A percentile compares a stretch with the other conserved stretches of the same genome.
Conservation (phyloP, 192 early-diverging fungal species). For the Backusella liffmaniae region DNA sequence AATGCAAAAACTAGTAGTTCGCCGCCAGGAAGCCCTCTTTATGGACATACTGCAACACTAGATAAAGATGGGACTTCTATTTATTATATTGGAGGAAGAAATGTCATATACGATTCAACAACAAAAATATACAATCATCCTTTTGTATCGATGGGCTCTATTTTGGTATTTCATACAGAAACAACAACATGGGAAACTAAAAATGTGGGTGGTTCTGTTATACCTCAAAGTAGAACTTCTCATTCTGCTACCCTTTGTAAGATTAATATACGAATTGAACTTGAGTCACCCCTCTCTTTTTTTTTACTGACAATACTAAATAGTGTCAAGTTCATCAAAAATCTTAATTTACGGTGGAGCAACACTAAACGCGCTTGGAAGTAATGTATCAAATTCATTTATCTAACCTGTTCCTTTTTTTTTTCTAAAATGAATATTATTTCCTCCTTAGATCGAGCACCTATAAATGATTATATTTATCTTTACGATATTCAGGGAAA, state of each 20-base stretch:
- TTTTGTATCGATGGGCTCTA: background rate
- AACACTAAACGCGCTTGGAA: background rate
- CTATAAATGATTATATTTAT: slow-evolving; percentile 1
- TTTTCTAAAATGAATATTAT: background rate
- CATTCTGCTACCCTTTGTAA: slow-evolving; percentile 1
- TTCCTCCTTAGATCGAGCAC: background rate
- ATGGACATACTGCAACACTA: background rate
- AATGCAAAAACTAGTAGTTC: background rate
- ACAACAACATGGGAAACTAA: background rate
- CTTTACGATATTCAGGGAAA: background rate
- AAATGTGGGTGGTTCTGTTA: background rate
- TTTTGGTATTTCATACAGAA: slow-evolving; percentile 7
- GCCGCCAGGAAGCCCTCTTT: background rate
- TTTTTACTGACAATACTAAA: background rate
- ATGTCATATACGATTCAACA: background rate
- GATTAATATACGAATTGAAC: background rate
- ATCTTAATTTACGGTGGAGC: slow-evolving; percentile 7
- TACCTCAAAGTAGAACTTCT: background rate
- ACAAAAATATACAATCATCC: background rate
- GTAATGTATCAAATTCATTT: background rate
- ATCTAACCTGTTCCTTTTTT: background rate
- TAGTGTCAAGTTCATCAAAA: background rate
- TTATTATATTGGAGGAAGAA: slow-evolving; percentile 12
- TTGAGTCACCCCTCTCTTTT: background rate
- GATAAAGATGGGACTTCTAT: background rate